phyloP scores from a whole-genome alignment of 2,329 filamentous ascomycete species.

The Achaetomium macrosporum region DNA sequence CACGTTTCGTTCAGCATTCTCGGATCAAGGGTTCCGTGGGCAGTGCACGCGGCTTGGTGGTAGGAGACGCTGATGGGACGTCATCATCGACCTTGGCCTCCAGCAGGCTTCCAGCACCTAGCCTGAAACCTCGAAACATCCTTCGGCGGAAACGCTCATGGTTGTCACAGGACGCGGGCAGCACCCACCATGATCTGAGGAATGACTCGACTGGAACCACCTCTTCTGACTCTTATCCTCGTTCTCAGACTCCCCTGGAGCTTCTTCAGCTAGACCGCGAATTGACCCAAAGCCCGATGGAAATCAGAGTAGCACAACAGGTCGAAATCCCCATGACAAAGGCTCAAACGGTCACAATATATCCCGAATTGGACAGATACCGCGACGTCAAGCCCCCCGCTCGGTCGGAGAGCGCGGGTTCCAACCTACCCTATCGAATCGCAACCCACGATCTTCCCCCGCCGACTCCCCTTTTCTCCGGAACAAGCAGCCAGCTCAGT shows the following conservation, averaged over 20 bases:
- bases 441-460: slow-evolving; percentile 62
- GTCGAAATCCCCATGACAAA: slow-evolving; percentile 35
- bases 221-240: slow-evolving; percentile 36
- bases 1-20: slow-evolving; percentile 38
- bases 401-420: slow-evolving; percentile 30
- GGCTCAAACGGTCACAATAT: slow-evolving; percentile 42
- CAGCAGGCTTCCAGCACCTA: slow-evolving; percentile 29
- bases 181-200: slow-evolving; percentile 31
- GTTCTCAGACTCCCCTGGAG: slow-evolving; percentile 34
- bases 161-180: slow-evolving; percentile 35
- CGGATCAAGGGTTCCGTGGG: slow-evolving; percentile 38
- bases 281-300: slow-evolving; percentile 40
- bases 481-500: slow-evolving; percentile 49
- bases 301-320: slow-evolving; percentile 38
- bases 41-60: slow-evolving; percentile 29
- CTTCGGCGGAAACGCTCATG: slow-evolving; percentile 47
- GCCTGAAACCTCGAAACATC: slow-evolving; percentile 35
- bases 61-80: slow-evolving; percentile 28
- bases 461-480: slow-evolving; percentile 59
- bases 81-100: slow-evolving; percentile 32
- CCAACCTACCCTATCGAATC: slow-evolving; percentile 50
- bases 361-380: slow-evolving; percentile 59
- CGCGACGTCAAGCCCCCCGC: slow-evolving; percentile 40
- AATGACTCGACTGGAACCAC: slow-evolving; percentile 34
- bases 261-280: slow-evolving; percentile 37